phyloP scores from a whole-genome alignment of 2,329 filamentous ascomycete species.

The Hymenoscyphus linearis region DNA sequence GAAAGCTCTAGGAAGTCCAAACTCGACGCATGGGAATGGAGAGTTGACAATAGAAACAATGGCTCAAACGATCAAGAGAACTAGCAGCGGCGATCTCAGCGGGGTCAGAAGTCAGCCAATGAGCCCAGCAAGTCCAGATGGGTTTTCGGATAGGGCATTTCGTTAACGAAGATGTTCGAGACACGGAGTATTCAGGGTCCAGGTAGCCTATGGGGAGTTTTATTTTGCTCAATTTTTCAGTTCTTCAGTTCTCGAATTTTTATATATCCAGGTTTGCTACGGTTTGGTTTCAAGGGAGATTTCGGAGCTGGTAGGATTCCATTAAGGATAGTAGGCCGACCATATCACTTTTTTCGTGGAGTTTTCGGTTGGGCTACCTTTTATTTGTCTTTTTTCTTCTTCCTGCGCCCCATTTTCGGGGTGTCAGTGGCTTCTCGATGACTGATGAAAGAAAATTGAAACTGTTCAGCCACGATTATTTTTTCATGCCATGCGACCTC shows the following conservation, averaged over 20 bases:
- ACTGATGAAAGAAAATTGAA: not conserved
- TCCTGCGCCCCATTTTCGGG: not conserved
- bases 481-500: not conserved
- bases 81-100: constrained; percentile 74
- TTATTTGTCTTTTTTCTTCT: not conserved
- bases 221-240: not conserved
- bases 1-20: constrained; percentile 58
- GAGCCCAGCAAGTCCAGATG: constrained; percentile 48
- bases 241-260: not conserved
- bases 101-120: constrained; percentile 50
- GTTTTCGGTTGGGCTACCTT: not conserved
- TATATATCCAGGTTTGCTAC: not conserved
- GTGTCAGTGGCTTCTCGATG: not conserved
- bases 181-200: not conserved
- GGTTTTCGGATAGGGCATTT: constrained; percentile 25
- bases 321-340: not conserved
- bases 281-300: not conserved
- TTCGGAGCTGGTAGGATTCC: not conserved
- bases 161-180: constrained; percentile 11
- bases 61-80: constrained; percentile 80
- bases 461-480: not conserved
- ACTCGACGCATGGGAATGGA: constrained; percentile 47
- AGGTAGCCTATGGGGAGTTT: not conserved
- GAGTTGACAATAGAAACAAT: constrained; percentile 92
- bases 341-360: not conserved